Base-by-base conservation (phyloP, 495 filamentous ascomycete genomes). In the Daldinia bambusicola region DNA sequence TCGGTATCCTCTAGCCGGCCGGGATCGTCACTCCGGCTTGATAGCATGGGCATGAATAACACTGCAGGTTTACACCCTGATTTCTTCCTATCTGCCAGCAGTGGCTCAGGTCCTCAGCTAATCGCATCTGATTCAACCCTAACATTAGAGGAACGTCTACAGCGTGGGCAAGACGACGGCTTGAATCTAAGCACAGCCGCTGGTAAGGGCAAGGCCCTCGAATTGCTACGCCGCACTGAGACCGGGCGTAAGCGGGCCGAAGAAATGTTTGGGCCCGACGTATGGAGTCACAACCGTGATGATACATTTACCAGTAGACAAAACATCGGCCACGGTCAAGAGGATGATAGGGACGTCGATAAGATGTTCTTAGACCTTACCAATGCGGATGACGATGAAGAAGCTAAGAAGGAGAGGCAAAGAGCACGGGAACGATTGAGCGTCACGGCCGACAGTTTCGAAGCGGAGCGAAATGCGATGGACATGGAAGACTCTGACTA, bases 301-400 rank as follows among this genome's bases (percentile, higher is more conserved):
- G 77, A 71, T 41, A 64, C 34, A 53, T 78, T 75, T 50, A 9
- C 63, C 57, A 45, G 59, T 55, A 56, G 72, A 58, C 50, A 70
- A 14, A 74, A 71, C 16, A 71, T 76, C 36, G 64, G 64, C 13
- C 71, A 71, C n/a, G 66, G 22, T 30, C 70, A 77, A 2, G 75
- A 80, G 8, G 83, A 83, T 43, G 81, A 82, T n/a, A 79, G 78
- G 9, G 78, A 79, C 9, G 82, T 83, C 13, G 80, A 84, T 60
- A 82, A 79, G 73, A 85, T 88, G 82, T 88, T 86, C 69, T 75
- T 81, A 38, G 85, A 86, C 34, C 66, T 87, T 13, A 84, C 83
- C 0, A 82, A 86, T 57, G 76, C 82, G 18, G 84, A 84, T 31
- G 84, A 86, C 34, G 83, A 84, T n/a, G 82, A 83, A 0, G 77